Evolutionary conservation across 352 stramenopile species (phyloP), one percentile per base, ranked within the genome.

Genomic region (Globisporangium canariense): DNA sequence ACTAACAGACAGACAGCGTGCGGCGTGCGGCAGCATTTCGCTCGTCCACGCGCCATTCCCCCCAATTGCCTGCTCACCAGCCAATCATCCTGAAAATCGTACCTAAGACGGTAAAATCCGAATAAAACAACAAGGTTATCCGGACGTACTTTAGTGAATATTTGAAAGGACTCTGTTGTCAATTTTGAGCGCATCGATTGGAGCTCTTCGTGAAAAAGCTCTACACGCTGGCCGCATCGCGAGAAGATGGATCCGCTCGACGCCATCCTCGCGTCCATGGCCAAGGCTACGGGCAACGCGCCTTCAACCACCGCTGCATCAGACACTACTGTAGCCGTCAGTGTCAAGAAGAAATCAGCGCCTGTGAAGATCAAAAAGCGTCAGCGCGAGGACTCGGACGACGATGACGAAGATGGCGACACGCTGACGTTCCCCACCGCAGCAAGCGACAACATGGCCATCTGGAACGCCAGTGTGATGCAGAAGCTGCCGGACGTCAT

Each of bases 231-330:
- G 3, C 30, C 28, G 9, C 34, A 43, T n/a, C 46, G 38, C 16
- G 34, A 4, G 36, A 57, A 50, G n/a, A 70, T 66, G 64, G 82
- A 91, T 64, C 71, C 80, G 54, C 62, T 93, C 56, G 83, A 91
- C 14, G 78, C 80, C 50, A 93, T 95, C 68, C 70, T 95, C 55
- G 84, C 79, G 71, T 91, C 83, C 8, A 95, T 94, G 86, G 79
- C 86, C 47, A 64, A 65, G 45, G 78, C 85, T 66, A 95, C 83
- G 34, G 84, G 84, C 74, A 91, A 95, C 59, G 82, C 47, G 28
- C 57, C 66, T 25, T 62, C 30, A 7, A 43, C 47, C 13, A 2
- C 41, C 6, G 6, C 34, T 30, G n/a, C 54, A 28, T 18, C 20
- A 4, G 28, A n/a, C 6, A 13, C 41, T 46, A 43, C n/a, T 16